These are phyloP conservation scores for Ceratobasidium sp. DNA, from an alignment of 1,284 basidiomycete genomes.

Conservation along the genomic window DNA sequence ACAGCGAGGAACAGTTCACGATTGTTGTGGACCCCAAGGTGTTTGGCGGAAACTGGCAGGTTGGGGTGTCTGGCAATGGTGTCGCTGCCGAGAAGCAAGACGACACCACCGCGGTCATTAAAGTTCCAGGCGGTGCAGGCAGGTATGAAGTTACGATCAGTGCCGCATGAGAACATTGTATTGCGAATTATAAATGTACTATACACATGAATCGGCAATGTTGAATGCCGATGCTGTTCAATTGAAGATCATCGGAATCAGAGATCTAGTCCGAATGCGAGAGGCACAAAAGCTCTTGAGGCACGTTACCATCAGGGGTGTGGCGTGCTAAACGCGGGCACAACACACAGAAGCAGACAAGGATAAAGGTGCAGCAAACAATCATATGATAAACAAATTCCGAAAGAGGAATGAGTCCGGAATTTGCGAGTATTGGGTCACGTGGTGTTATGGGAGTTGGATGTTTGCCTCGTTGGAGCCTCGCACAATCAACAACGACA, in stretches of 20 bases:
- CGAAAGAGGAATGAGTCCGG: neutral
- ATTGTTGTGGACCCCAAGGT: constrained; percentile 27
- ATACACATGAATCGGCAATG: neutral
- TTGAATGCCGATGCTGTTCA: no score
- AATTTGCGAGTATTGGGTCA: constrained; percentile 23
- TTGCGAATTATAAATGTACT: neutral
- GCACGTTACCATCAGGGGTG: neutral
- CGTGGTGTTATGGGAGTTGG: constrained; percentile 17
- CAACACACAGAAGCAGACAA: neutral
- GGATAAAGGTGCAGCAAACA: neutral
- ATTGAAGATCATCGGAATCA: neutral
- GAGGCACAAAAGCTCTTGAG: constrained; percentile 1
- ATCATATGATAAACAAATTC: neutral
- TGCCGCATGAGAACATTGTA: constrained; percentile 1
- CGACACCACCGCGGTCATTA: neutral
- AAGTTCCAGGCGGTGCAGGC: constrained; percentile 16
- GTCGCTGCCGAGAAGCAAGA: constrained; percentile 9
- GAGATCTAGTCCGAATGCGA: neutral
- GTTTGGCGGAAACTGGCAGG: constrained; percentile 21
- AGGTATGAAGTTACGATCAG: constrained; percentile 13
- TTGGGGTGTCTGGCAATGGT: constrained; percentile 1
- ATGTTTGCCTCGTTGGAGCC: constrained; percentile 26
- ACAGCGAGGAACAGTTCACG: constrained; percentile 24
- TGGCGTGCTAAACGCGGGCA: neutral
- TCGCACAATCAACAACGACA: constrained; percentile 22